Evolutionary conservation across 805 yeast species (phyloP).

Genomic region (Wickerhamiella qilinensis): DNA sequence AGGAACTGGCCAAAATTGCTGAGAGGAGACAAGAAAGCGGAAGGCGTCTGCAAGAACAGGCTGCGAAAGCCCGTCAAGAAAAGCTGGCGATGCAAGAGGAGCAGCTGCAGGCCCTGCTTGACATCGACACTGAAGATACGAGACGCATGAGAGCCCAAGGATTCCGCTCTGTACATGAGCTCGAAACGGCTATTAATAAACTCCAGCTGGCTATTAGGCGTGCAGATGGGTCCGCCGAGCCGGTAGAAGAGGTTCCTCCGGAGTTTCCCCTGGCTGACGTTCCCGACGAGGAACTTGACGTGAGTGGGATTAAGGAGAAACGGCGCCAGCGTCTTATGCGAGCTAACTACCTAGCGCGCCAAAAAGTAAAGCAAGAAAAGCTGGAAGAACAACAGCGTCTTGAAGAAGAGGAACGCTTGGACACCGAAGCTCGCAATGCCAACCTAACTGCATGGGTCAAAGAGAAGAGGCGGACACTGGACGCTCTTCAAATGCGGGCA

Average conservation of each 20-base stretch:
- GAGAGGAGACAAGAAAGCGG: constrained; percentile 77
- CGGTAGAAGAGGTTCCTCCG: constrained; percentile 32
- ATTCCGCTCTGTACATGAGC: constrained; percentile 31
- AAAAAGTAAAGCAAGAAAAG: constrained; percentile 66
- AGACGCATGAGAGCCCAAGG: constrained; percentile 48
- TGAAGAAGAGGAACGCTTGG: constrained; percentile 46
- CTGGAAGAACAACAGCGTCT: constrained; percentile 42
- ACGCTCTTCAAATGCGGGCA: constrained; percentile 38
- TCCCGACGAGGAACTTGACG: constrained; percentile 70
- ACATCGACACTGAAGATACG: constrained; percentile 55
- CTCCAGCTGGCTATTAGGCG: not conserved
- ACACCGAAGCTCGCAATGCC: constrained; percentile 57
- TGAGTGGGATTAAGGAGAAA: constrained; percentile 73
- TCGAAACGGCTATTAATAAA: constrained; percentile 34
- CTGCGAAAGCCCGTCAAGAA: constrained; percentile 67
- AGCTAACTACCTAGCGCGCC: constrained; percentile 79
- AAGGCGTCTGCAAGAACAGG: constrained; percentile 79
- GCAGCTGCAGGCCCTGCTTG: constrained; percentile 47
- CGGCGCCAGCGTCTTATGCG: constrained; percentile 67
- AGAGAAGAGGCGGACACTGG: constrained; percentile 46
- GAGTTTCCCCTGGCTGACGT: constrained; percentile 59
- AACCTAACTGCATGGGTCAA: constrained; percentile 72
- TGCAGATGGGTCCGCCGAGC: not conserved
- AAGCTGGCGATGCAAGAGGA: constrained; percentile 64
- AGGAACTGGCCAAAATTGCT: constrained; percentile 60